Percentiles rank a stretch among this genome's conserved stretches.
Conservation (phyloP, 1,284 basidiomycete species). For the Fomitopsis palustris region DNA sequence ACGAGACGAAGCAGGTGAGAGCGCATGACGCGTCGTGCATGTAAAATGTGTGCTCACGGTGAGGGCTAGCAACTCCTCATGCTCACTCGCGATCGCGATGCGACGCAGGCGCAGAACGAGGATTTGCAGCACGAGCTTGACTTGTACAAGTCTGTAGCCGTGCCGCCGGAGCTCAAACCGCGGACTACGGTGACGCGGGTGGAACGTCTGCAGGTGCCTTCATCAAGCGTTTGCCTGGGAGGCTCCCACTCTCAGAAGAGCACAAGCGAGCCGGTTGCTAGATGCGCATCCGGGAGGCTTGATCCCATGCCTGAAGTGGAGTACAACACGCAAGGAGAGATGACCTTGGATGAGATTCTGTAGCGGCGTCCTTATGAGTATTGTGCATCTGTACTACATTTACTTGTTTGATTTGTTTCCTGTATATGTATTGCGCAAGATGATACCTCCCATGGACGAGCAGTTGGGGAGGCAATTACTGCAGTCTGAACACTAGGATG, state of each 20-base stretch:
- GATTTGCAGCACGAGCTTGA: slow-evolving; percentile 60
- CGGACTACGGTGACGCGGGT: slow-evolving; percentile 63
- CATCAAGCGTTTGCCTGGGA: slow-evolving; percentile 38
- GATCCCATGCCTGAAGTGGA: slow-evolving; percentile 15
- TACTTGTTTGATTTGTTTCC: not conserved
- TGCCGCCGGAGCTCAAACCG: slow-evolving; percentile 54
- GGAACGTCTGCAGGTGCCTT: slow-evolving; percentile 48
- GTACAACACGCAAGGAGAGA: slow-evolving; percentile 32
- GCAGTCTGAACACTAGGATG: not conserved
- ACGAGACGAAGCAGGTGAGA: slow-evolving; percentile 67
- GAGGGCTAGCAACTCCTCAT: slow-evolving; percentile 49
- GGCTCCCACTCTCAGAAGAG: not conserved
- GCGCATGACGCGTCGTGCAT: not conserved
- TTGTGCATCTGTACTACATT: not conserved
- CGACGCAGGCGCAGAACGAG: slow-evolving; percentile 41
- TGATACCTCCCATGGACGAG: not conserved
- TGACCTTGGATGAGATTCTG: slow-evolving; percentile 58
- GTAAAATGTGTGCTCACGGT: not conserved
- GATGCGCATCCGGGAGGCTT: not conserved
- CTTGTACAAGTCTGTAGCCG: slow-evolving; percentile 66
- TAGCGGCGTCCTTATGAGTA: slow-evolving; percentile 18
- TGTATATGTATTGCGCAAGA: not conserved
- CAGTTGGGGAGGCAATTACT: not conserved
- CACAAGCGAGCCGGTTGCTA: not conserved
- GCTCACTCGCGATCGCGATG: slow-evolving; percentile 53